Conservation (phyloP, 192 early-diverging fungal species). For the Pilaira anomala region DNA sequence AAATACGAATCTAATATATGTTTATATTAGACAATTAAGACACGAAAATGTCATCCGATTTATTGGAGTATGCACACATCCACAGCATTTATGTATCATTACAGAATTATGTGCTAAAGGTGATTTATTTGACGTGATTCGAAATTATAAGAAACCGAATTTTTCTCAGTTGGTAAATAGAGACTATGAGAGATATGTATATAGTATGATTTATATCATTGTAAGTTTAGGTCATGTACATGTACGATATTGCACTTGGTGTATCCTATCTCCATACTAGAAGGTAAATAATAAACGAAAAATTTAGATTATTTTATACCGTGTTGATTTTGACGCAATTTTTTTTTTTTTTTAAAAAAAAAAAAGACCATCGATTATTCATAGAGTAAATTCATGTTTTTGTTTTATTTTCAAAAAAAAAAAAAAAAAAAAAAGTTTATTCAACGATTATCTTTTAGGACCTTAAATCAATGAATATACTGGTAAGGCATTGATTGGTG, state of each 20-base stretch:
- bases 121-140: constrained; percentile 73
- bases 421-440: not conserved
- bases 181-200: no score
- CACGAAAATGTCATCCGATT: constrained; percentile 74
- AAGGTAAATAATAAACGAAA: no score
- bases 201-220: no score
- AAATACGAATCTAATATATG: not conserved
- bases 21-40: constrained; percentile 53
- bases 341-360: not conserved
- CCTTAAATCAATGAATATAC: constrained; percentile 75
- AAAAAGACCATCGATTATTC: constrained; percentile 64
- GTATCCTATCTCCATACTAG: constrained; percentile 69
- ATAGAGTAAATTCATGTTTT: constrained; percentile 42
- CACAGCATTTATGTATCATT: constrained; percentile 65
- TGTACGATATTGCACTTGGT: constrained; percentile 76
- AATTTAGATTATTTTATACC: no score
- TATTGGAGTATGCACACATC: constrained; percentile 69
- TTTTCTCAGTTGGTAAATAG: constrained; percentile 56
- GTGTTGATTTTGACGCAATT: no score
- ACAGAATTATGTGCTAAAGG: constrained; percentile 75
- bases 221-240: constrained; percentile 45
- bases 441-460: constrained; percentile 43
- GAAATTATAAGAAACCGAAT: constrained; percentile 53
- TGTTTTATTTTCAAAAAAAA: no score
- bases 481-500: constrained; percentile 34